These are phyloP conservation scores for Ophiostoma novo-ulmi DNA, from an alignment of 2,329 filamentous ascomycete species.

Conservation along the genomic window DNA sequence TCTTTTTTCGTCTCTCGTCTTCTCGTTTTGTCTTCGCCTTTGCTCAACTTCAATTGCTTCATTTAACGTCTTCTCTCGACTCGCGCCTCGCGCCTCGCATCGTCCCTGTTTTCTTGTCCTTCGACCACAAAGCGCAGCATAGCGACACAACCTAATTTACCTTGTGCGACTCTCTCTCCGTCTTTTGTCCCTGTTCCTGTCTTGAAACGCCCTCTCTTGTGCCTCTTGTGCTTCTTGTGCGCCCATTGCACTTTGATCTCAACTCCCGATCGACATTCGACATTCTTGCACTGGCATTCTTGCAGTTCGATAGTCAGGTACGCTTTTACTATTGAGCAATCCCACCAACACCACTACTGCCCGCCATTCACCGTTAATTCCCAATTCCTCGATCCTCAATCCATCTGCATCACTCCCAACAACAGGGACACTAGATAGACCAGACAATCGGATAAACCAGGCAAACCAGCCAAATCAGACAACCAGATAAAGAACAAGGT, in stretches of 20 bases:
- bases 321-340: neutral
- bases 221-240: neutral
- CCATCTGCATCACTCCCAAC: neutral
- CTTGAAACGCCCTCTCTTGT: neutral
- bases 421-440: neutral
- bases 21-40: neutral
- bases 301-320: conserved; percentile 12
- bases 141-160: conserved; percentile 13
- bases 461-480: neutral
- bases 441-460: neutral
- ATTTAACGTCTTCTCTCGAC: neutral
- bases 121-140: neutral
- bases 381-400: neutral
- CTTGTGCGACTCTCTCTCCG: conserved; percentile 5
- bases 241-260: neutral
- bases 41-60: neutral
- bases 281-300: neutral
- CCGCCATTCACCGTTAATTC: neutral
- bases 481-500: neutral
- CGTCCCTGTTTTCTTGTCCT: neutral
- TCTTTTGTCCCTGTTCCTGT: neutral
- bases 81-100: too few species aligned
- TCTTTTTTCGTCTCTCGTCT: neutral
- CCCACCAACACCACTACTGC: neutral
- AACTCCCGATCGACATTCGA: neutral